Conservation (phyloP, 495 filamentous ascomycete genomes). For the Penicillium chermesinum region DNA sequence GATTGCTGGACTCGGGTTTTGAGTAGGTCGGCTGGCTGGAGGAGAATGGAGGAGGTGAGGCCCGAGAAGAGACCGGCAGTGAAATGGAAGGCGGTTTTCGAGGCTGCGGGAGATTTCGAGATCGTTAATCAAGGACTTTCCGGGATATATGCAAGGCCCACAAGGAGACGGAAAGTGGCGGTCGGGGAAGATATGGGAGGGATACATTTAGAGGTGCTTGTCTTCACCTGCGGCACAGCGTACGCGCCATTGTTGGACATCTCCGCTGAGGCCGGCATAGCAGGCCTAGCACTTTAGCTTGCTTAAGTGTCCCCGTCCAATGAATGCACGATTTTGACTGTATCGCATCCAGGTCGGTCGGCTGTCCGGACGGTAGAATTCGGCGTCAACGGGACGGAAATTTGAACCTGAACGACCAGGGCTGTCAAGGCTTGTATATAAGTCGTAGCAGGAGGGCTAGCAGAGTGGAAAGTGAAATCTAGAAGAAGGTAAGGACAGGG, state of each 20-base stretch:
- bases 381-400: too few species aligned
- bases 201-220: constrained; percentile 29
- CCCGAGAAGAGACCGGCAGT: constrained; percentile 82
- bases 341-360: too few species aligned
- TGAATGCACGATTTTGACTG: background rate
- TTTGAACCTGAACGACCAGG: too few species aligned
- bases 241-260: constrained; percentile 38
- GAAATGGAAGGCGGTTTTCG: constrained; percentile 70
- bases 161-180: too few species aligned
- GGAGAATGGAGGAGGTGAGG: constrained; percentile 76
- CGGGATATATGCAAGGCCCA: too few species aligned
- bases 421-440: too few species aligned
- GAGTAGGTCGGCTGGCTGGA: constrained; percentile 94
- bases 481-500: background rate
- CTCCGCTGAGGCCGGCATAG: constrained; percentile 1
- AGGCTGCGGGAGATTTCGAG: too few species aligned
- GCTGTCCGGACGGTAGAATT: too few species aligned
- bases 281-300: background rate
- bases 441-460: too few species aligned
- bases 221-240: constrained; percentile 31
- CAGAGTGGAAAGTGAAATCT: too few species aligned
- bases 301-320: background rate
- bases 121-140: too few species aligned
- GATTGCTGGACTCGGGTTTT: constrained; percentile 84
- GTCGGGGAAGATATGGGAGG: background rate